Evolutionary conservation across 192 early-diverging fungal species (phyloP), one percentile per base, ranked within the genome.

Genomic region (Cetraspora pellucida): DNA sequence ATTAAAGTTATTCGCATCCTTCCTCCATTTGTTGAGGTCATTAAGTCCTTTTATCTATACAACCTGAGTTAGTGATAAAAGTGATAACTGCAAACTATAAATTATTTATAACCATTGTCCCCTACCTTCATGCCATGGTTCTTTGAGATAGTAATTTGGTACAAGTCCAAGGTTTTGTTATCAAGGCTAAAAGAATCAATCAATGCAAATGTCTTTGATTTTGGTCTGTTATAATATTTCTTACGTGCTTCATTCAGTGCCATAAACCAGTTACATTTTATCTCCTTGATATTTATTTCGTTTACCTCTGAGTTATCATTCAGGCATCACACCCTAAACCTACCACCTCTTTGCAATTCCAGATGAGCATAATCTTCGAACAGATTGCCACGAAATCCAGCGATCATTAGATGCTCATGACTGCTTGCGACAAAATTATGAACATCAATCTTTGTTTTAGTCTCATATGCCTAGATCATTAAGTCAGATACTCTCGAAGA

Each of bases 81-180:
- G 31, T 44, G 3, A 37, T 44, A 45, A 25, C 25, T 5, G 0
- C 14, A 46, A 44, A 67, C 25, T 3, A 44, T 67, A 43, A 67
- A 43, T 43, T 67, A 45, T 17, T 43, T 17, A 19, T 67, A 10
- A 45, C 45, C 8, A 67, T 67, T n/a, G n/a, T 28, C 43, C 31
- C 65, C 45, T 67, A 67, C 65, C 65, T 67, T 67, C 4, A 67
- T 67, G 7, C 43, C 65, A 67, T 67, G 43, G 45, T 67, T 67
- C 9, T 7, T 45, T 37, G 65, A 67, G 25, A 67, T 43, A 21
- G 65, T 67, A 67, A 44, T 67, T 67, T 67, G 65, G 45, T 67
- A 67, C 31, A 67, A 67, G 17, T 14, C 16, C 17, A 67, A 43
- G 37, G 31, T 46, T 5, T 44, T n/a, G n/a, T n/a, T n/a, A n/a